Conservation (phyloP, 345 rosid genomes). For the Hirschfeldia incana region DNA sequence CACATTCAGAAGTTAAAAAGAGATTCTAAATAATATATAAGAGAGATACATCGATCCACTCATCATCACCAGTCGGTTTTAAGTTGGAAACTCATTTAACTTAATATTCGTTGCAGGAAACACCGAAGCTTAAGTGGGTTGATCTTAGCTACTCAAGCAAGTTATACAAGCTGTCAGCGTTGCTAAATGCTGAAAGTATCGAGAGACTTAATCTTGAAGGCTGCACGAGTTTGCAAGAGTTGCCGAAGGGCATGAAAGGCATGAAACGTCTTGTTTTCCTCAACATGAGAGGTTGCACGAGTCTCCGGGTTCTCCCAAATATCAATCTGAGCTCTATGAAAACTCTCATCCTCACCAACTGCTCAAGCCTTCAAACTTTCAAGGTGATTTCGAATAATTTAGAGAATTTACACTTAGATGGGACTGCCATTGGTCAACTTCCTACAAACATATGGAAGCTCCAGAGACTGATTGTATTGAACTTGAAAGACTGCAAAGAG, state of each 20-base stretch:
- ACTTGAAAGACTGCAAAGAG: conserved; percentile 17
- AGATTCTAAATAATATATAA: too few relatives aligned
- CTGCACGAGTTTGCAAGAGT: conserved; percentile 11
- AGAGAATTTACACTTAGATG: conserved; percentile 17
- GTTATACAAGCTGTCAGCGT: neutral
- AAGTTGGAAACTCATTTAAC: too few relatives aligned
- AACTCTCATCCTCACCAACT: conserved; percentile 29
- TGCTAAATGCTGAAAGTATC: conserved; percentile 27
- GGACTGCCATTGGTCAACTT: conserved; percentile 13
- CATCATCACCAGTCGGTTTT: too few relatives aligned
- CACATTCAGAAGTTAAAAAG: too few relatives aligned
- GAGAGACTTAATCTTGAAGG: conserved; percentile 26
- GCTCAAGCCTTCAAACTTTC: conserved; percentile 22
- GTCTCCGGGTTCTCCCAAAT: neutral
- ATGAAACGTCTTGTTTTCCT: conserved; percentile 23
- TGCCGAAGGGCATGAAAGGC: neutral
- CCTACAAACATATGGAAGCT: conserved; percentile 19
- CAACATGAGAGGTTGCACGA: conserved; percentile 30
- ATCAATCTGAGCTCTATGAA: conserved; percentile 10
- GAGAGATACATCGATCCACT: too few relatives aligned
- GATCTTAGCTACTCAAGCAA: neutral
- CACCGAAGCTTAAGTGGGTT: neutral
- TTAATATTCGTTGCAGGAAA: neutral
- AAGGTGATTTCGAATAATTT: conserved; percentile 10
- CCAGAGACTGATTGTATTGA: conserved; percentile 16